Base-by-base conservation (phyloP, 768 basidiomycete genomes). In the Kwoniella dendrophila region DNA sequence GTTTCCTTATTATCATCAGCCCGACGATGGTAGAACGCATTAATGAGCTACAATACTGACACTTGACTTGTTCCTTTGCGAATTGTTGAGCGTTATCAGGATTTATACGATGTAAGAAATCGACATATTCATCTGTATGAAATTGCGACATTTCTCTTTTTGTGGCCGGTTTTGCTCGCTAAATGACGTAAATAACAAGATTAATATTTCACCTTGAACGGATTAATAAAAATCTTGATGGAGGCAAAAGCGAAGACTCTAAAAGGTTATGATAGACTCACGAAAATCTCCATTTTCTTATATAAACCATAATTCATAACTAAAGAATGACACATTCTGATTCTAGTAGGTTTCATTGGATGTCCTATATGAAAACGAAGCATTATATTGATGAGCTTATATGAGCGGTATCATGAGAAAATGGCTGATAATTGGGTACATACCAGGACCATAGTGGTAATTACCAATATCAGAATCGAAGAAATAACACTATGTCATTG, bases 211-310 rank as follows among this genome's bases (percentile, higher is more conserved):
- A 44, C 11, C n/a, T n/a, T n/a, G n/a, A n/a, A n/a, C n/a, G n/a
- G n/a, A n/a, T n/a, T n/a, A n/a, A n/a, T n/a, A n/a, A n/a, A n/a
- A n/a, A n/a, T n/a, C n/a, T n/a, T n/a, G n/a, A n/a, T n/a, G n/a
- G n/a, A n/a, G n/a, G n/a, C n/a, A n/a, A n/a, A n/a, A n/a, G n/a
- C n/a, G n/a, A n/a, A n/a, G n/a, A n/a, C n/a, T n/a, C n/a, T 36
- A 16, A 16, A 36, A 36, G 7, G 34, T 36, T 36, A 36, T 8
- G 29, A 36, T 10, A 2, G 40, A 84, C 96, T 71, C 75, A 97
- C 96, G 72, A 97, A 99, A 68, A 99, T 99, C 80, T 99, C 96
- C 96, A 99, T 99, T 81, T 93, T 93, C 81, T 97, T 97, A 83
- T 99, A 99, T 18, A 99, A 81, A 20, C 94, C 93, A 79, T 97